Percentiles rank a stretch among this genome's conserved stretches.
Evolutionary conservation across 2,329 filamentous ascomycete genomes (phyloP).

Genomic region (Penicillium thymicola): DNA sequence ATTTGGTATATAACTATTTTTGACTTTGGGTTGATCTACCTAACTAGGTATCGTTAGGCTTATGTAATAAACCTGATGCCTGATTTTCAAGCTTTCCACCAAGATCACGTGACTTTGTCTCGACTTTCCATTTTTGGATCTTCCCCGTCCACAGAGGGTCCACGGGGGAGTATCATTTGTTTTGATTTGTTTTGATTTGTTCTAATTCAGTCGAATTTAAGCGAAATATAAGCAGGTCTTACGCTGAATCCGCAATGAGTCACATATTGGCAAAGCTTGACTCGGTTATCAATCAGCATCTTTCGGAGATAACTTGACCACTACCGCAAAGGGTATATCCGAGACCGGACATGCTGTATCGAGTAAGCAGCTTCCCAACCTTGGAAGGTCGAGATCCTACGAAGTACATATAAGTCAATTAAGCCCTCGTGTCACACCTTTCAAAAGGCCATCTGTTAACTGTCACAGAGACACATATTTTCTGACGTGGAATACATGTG

Average conservation of each 20-base stretch:
- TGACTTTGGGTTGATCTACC: too few relatives aligned
- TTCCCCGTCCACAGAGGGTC: too few relatives aligned
- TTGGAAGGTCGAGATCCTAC: background rate
- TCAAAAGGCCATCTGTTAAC: background rate
- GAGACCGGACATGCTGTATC: background rate
- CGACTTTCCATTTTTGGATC: too few relatives aligned
- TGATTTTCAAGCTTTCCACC: too few relatives aligned
- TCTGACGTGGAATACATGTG: background rate
- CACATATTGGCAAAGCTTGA: background rate
- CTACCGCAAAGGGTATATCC: background rate
- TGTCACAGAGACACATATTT: background rate
- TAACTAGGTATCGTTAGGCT: too few relatives aligned
- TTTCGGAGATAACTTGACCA: background rate
- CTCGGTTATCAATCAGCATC: slow-evolving; percentile 1
- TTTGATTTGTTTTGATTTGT: too few relatives aligned
- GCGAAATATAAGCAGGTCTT: too few relatives aligned
- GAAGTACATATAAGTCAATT: background rate
- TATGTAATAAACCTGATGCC: too few relatives aligned
- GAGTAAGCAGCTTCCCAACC: background rate
- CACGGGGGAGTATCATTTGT: too few relatives aligned
- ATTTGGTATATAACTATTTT: too few relatives aligned
- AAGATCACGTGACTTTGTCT: too few relatives aligned
- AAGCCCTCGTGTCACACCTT: background rate
- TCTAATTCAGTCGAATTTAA: too few relatives aligned
- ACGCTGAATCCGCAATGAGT: background rate